These are phyloP conservation scores for Aureobasidium lini DNA, from an alignment of 2,329 filamentous ascomycete species.

Conservation along the genomic window DNA sequence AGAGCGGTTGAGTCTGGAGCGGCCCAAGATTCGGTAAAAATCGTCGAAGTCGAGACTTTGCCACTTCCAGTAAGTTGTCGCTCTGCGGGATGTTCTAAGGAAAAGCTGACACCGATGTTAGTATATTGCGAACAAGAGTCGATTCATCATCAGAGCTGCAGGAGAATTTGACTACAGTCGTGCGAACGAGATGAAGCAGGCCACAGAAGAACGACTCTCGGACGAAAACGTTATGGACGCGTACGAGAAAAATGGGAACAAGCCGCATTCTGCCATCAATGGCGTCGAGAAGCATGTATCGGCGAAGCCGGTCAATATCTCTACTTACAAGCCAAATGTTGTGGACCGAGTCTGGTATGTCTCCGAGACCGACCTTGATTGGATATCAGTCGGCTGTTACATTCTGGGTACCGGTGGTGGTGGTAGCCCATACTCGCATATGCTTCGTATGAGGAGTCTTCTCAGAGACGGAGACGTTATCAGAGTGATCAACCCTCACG, in stretches of 20 bases:
- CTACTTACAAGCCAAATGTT: conserved; percentile 34
- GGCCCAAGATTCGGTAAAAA: conserved; percentile 27
- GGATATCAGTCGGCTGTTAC: conserved; percentile 41
- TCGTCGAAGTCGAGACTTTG: conserved; percentile 48
- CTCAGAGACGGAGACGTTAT: conserved; percentile 34
- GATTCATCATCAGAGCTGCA: conserved; percentile 49
- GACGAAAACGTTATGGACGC: background rate
- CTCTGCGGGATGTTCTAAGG: too few relatives aligned
- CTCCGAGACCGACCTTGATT: conserved; percentile 38
- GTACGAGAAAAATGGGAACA: background rate
- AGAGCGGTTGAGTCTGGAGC: conserved; percentile 34
- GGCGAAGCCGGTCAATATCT: background rate
- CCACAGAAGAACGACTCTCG: background rate
- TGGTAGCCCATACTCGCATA: conserved; percentile 39
- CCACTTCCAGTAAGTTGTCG: conserved; percentile 35
- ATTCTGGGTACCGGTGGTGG: conserved; percentile 43
- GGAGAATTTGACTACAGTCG: conserved; percentile 40
- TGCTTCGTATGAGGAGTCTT: conserved; percentile 35
- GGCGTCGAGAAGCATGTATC: background rate
- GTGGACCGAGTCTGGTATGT: conserved; percentile 35
- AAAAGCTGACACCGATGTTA: conserved; percentile 17
- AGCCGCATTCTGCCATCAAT: background rate
- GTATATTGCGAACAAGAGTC: conserved; percentile 45
- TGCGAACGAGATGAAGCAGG: conserved; percentile 23
- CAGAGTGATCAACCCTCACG: conserved; percentile 34